Percentiles rank a stretch among this genome's conserved stretches.
Conservation (phyloP, 2,329 filamentous ascomycete genomes). For the Microdochium paspali region DNA sequence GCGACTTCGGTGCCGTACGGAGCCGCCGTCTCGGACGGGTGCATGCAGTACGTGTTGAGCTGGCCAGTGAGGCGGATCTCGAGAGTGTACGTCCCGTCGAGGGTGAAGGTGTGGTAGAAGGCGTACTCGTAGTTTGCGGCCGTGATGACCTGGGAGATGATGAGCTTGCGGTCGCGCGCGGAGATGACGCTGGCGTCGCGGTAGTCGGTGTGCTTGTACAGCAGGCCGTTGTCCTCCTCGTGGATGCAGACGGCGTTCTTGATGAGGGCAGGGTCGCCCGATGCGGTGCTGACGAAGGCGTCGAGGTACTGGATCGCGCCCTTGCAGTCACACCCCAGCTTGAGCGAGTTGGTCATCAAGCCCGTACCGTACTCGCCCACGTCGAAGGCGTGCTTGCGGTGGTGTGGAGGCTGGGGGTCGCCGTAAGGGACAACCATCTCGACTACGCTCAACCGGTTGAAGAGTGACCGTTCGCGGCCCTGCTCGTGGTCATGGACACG, state of each 20-base stretch:
- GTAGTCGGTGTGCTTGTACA: constrained; percentile 72
- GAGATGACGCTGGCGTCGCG: constrained; percentile 40
- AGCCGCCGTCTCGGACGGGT: constrained; percentile 3
- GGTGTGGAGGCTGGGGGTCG: constrained; percentile 53
- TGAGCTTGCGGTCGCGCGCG: constrained; percentile 4
- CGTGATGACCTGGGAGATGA: constrained; percentile 6
- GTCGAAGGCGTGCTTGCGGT: constrained; percentile 54
- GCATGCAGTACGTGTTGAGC: constrained; percentile 9
- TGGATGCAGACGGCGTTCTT: constrained; percentile 75
- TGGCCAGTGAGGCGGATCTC: constrained; percentile 7
- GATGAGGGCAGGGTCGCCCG: constrained; percentile 57
- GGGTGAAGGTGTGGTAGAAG: constrained; percentile 7
- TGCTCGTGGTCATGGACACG: constrained; percentile 50
- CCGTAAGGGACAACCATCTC: constrained; percentile 71
- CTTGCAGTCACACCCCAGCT: constrained; percentile 59
- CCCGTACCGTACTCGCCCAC: constrained; percentile 54
- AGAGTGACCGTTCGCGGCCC: constrained; percentile 54
- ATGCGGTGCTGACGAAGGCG: constrained; percentile 60
- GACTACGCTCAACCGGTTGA: constrained; percentile 64
- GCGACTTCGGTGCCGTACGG: constrained; percentile 6
- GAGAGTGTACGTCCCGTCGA: constrained; percentile 9
- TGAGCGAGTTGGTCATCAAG: constrained; percentile 54
- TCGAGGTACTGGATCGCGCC: constrained; percentile 69
- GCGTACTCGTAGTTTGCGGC: constrained; percentile 6
- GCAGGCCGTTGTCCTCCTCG: constrained; percentile 64